Base-by-base conservation (phyloP, 352 stramenopile species). In the Globisporangium takayamanum region DNA sequence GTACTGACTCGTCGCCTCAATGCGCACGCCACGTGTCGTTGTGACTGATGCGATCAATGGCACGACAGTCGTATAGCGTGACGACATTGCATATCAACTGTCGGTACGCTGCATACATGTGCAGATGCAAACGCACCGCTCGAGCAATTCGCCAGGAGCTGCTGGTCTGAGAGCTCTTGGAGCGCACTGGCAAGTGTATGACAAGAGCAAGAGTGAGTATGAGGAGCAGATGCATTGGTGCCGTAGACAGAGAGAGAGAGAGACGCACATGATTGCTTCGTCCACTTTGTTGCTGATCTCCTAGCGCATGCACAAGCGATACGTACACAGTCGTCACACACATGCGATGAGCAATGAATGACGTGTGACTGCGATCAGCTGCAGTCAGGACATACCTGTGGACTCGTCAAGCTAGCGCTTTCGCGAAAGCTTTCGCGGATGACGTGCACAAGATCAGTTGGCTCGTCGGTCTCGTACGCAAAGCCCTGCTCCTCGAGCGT, bases 1-100 rank as follows among this genome's bases (percentile, higher is more conserved):
- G 60, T 86, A 87, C 60, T 89, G 77, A 55, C 78, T 88, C 50
- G 82, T 89, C 16, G 78, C 82, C 57, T 92, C 82, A 33, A 92
- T 76, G 45, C 74, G 70, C n/a, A 92, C 57, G 53, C 78, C 73
- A 45, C 84, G 62, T 15, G 78, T 90, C 47, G 70, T 80, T 12
- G 78, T 91, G 22, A 92, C 83, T 90, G 50, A 16, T 26, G 20
- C 8, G 4, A 49, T 12, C 18, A 49, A 20, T 22, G 22, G 22
- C 22, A 22, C 4, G 15, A 26, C 18, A 22, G 26, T n/a, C 8
- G 28, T 7, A 18, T 15, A 42, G 14, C 6, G 5, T 16, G 6
- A 62, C 4, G 25, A 56, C 5, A 42, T 6, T 15, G 36, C 14
- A 20, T 7, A 1, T 5, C 14, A 12, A 18, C 36, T 54, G 22